Conservation (phyloP, 345 rosid genomes). For the Boechera divaricarpa region DNA sequence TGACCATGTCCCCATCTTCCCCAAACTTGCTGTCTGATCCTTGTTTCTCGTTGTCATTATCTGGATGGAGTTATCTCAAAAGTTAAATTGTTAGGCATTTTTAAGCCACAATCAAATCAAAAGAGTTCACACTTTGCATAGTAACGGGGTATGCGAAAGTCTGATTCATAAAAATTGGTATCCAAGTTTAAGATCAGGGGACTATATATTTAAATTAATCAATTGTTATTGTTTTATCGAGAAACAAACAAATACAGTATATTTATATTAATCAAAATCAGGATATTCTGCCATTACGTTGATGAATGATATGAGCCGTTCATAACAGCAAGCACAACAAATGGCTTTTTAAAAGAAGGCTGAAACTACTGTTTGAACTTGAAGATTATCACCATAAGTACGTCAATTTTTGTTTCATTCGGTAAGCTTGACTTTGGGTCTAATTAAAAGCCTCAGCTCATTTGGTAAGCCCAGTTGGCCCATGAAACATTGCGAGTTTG, state of each 20-base stretch:
- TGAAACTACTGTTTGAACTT: background rate
- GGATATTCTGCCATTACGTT: background rate
- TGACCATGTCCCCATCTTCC: constrained; percentile 35
- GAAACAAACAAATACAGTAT: background rate
- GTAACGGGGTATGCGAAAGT: background rate
- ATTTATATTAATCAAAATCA: background rate
- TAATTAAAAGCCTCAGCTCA: background rate
- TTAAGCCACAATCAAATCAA: constrained; percentile 13
- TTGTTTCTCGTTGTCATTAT: constrained; percentile 30
- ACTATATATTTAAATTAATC: background rate
- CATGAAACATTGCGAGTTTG: background rate
- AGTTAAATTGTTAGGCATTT: background rate
- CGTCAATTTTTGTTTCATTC: background rate
- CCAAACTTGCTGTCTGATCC: constrained; percentile 37
- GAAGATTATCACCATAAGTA: background rate
- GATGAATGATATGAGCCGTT: background rate
- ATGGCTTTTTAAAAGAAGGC: background rate
- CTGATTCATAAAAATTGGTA: background rate
- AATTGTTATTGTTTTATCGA: background rate
- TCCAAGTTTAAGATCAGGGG: background rate
- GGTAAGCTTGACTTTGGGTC: constrained; percentile 1
- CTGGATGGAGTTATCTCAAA: constrained; percentile 17
- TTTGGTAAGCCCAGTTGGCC: constrained; percentile 4
- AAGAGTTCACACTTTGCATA: constrained; percentile 18
- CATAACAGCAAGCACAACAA: background rate